Base-by-base conservation (phyloP, 2,329 filamentous ascomycete genomes). In the Nannizziopsis arthrosporioides region DNA sequence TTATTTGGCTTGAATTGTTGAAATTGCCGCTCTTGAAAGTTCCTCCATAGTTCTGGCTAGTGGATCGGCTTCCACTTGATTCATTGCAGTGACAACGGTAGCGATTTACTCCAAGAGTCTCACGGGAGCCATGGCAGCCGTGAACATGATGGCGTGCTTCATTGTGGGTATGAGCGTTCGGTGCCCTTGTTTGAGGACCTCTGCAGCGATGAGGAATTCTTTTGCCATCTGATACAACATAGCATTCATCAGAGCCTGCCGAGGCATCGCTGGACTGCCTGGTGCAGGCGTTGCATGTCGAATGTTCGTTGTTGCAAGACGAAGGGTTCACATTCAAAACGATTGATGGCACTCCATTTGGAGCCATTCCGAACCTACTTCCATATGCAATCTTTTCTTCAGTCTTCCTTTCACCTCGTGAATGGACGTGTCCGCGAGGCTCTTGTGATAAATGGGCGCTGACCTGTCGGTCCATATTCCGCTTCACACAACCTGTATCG, bases 301-400 rank as follows among this genome's bases (percentile, higher is more conserved):
- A 44, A 19, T 48, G 40, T 3, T 48, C 46, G 12, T 35, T 19
- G 14, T n/a, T 10, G 12, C 39, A 42, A 2, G 36, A 30, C n/a
- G 48, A 48, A 19, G 49, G 41, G 32, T 49, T 54, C 14, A 55
- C 47, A 42, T 55, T 54, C 30, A 55, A 44, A 11, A 55, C 41
- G 32, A 55, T 53, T 4, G 54, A 49, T 18, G 52, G 54, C 14
- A 46, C 48, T 8, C 50, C 45, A 2, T 48, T 18, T 9, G 15
- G 18, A 2, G 31, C 19, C 17, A 17, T 19, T 48, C 37, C 39
- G 10, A n/a, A 11, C 5, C 30, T 30, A 35, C n/a, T 32, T 19
- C 44, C 45, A 14, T 47, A 42, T 22, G 12, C 31, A 19, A 40
- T 30, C 8, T 36, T 3, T 36, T 15, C 38, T 22, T 37, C 15